Conservation (phyloP, 495 filamentous ascomycete genomes). For the Astrothelium subdiscretum region DNA sequence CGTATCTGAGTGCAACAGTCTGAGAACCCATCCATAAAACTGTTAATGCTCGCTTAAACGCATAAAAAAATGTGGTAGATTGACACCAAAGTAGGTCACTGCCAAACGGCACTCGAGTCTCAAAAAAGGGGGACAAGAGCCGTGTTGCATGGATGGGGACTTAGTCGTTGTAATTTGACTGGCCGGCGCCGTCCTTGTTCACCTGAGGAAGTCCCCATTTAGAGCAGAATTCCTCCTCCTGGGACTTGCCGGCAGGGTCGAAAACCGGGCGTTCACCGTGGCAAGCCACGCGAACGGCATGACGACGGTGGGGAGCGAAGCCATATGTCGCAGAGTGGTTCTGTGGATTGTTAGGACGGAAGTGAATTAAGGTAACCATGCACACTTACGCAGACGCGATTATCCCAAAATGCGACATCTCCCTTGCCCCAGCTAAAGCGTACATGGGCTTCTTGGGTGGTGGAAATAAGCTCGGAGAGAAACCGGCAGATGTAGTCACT, state of each 20-base stretch:
- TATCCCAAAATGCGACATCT: constrained; percentile 70
- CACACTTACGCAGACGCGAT: constrained; percentile 45
- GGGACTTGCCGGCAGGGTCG: constrained; percentile 41
- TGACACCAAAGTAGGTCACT: too few relatives aligned
- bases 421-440: constrained; percentile 60
- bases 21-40: too few relatives aligned
- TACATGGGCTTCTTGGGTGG: constrained; percentile 55
- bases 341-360: constrained; percentile 23
- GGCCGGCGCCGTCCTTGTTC: constrained; percentile 49
- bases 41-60: too few relatives aligned
- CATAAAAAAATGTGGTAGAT: too few relatives aligned
- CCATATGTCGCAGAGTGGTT: constrained; percentile 52
- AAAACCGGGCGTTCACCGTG: constrained; percentile 47
- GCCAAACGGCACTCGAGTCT: too few relatives aligned
- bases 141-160: not conserved
- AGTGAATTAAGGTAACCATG: not conserved
- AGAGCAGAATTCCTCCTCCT: constrained; percentile 45
- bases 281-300: constrained; percentile 48
- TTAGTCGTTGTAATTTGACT: constrained; percentile 55
- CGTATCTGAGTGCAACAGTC: too few relatives aligned
- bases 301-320: constrained; percentile 50
- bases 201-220: constrained; percentile 40
- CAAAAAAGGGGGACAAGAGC: not conserved
- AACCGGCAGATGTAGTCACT: constrained; percentile 54
- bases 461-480: constrained; percentile 52